A percentile compares a stretch with the other conserved stretches of the same genome.
Conservation (phyloP, 2,329 filamentous ascomycete genomes). For the Xylariaceae sp. region DNA sequence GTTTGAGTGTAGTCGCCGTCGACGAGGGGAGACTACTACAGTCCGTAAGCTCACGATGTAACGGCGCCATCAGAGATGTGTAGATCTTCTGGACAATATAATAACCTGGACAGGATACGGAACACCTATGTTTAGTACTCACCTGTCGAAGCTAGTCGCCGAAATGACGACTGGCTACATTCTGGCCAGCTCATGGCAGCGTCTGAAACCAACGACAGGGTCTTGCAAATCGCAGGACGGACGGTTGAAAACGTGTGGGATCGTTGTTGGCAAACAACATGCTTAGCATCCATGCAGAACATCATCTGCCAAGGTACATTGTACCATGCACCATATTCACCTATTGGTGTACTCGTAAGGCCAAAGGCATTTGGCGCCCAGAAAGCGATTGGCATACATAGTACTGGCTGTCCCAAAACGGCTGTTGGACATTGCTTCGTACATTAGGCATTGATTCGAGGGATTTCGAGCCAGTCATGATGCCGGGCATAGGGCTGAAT, state of each 20-base stretch:
- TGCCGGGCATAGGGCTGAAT: conserved; percentile 20
- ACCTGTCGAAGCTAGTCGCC: background rate
- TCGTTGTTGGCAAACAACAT: conserved; percentile 1
- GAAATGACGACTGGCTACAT: conserved; percentile 2
- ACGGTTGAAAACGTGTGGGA: background rate
- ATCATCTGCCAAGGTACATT: conserved; percentile 10
- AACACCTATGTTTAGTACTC: background rate
- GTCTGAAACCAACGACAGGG: conserved; percentile 14
- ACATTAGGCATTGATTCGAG: background rate
- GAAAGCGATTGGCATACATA: background rate
- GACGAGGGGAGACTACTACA: conserved; percentile 4
- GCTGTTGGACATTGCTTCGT: conserved; percentile 4
- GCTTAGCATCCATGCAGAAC: conserved; percentile 19
- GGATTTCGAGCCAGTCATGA: conserved; percentile 1
- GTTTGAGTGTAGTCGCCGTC: conserved; percentile 7
- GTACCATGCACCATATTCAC: background rate
- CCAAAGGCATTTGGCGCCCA: background rate
- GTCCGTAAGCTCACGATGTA: conserved; percentile 10
- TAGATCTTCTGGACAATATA: background rate
- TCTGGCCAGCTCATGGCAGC: background rate
- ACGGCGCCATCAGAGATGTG: conserved; percentile 8
- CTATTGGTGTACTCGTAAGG: background rate
- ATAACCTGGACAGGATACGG: background rate
- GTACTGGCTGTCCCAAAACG: background rate
- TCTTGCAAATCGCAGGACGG: conserved; percentile 11